phyloP scores from a whole-genome alignment of 768 basidiomycete species.

The Pholiota microspora region DNA sequence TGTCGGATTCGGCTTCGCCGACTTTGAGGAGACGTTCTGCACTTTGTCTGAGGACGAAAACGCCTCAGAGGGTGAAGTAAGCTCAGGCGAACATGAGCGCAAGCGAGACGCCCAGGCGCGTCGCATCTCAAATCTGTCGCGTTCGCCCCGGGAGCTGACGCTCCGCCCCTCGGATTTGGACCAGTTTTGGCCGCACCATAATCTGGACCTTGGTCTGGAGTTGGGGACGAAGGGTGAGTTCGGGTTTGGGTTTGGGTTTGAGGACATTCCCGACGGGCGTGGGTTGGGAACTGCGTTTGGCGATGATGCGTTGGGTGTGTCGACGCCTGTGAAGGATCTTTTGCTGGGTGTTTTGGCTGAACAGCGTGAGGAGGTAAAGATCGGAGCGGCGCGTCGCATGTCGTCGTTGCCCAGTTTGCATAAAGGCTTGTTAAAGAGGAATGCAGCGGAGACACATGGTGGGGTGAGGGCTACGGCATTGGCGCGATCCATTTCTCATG shows the following conservation, averaged over 20 bases:
- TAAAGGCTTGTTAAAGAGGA: neutral
- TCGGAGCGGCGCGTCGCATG: neutral
- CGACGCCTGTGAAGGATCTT: neutral
- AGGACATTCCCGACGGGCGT: neutral
- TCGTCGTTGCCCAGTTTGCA: neutral
- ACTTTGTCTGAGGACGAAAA: neutral
- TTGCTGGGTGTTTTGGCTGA: neutral
- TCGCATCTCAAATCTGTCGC: neutral
- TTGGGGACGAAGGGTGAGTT: conserved; percentile 3
- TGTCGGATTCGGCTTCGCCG: neutral
- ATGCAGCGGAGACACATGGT: neutral
- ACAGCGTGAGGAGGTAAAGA: neutral
- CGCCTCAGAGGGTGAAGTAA: neutral
- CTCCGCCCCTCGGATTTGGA: too few relatives aligned
- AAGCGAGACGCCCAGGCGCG: too few relatives aligned
- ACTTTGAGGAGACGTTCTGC: conserved; percentile 1
- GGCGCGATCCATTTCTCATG: neutral
- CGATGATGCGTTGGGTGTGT: conserved; percentile 14
- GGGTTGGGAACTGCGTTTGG: conserved; percentile 9
- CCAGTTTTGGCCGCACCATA: neutral
- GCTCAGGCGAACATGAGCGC: neutral
- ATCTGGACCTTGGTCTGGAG: neutral
- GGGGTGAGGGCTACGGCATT: neutral
- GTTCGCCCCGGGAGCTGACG: too few relatives aligned
- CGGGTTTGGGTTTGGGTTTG: conserved; percentile 6